These are phyloP conservation scores for Penicillium corylophilum DNA, from an alignment of 2,329 filamentous ascomycete species.

Conservation along the genomic window DNA sequence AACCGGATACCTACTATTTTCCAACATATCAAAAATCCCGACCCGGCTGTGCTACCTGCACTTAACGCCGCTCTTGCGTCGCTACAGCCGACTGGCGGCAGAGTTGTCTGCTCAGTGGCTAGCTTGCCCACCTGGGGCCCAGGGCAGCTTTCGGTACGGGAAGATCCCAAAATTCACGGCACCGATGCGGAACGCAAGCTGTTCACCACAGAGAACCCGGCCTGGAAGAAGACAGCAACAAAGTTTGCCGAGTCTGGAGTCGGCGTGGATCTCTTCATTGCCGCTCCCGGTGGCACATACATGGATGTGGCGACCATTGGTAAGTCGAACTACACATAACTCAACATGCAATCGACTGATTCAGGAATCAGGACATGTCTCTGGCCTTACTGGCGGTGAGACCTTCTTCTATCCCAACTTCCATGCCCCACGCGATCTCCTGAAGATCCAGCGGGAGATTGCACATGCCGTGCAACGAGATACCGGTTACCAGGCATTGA, in stretches of 20 bases:
- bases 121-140: conserved; percentile 91
- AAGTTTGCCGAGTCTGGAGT: conserved; percentile 86
- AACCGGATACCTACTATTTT: conserved; percentile 82
- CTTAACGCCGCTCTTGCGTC: conserved; percentile 82
- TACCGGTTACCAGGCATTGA: conserved; percentile 90
- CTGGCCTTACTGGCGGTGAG: conserved; percentile 88
- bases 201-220: conserved; percentile 83
- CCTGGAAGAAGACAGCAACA: conserved; percentile 80
- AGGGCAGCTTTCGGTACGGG: conserved; percentile 77
- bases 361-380: conserved; percentile 64
- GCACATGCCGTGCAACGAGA: conserved; percentile 82
- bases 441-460: conserved; percentile 82
- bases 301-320: conserved; percentile 90
- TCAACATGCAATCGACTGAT: conserved; percentile 5
- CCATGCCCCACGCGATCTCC: conserved; percentile 77
- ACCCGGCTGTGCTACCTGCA: conserved; percentile 81
- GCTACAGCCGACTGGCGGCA: conserved; percentile 82
- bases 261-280: conserved; percentile 92
- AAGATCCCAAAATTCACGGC: conserved; percentile 81
- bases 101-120: conserved; percentile 82
- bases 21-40: conserved; percentile 81
- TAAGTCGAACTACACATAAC: conserved; percentile 40
- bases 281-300: conserved; percentile 84
- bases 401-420: conserved; percentile 98
- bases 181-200: conserved; percentile 91